phyloP scores from a whole-genome alignment of 1,139 yeast genomes.

The Zygosaccharomyces pseudobailii region DNA sequence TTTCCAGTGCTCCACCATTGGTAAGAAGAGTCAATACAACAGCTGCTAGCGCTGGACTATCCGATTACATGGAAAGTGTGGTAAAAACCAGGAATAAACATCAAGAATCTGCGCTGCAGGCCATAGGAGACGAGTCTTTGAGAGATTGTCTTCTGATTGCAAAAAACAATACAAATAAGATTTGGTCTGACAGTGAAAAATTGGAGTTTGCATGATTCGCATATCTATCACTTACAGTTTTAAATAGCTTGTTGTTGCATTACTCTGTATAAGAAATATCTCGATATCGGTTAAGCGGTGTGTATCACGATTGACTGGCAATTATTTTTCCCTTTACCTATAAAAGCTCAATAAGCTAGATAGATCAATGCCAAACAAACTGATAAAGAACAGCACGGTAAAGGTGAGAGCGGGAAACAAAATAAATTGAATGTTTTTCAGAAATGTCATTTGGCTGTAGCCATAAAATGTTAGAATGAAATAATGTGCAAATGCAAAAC shows the following conservation, averaged over 20 bases:
- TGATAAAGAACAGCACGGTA: conserved; percentile 52
- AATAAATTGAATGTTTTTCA: conserved; percentile 56
- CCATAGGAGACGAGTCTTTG: conserved; percentile 5
- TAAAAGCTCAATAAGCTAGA: conserved; percentile 25
- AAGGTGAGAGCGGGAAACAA: conserved; percentile 56
- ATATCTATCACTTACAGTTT: too few species aligned
- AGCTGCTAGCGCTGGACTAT: conserved; percentile 2
- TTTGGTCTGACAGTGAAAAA: conserved; percentile 12
- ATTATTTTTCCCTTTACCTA: conserved; percentile 5
- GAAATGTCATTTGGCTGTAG: conserved; percentile 75
- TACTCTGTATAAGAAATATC: too few species aligned
- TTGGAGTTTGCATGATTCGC: conserved; percentile 8
- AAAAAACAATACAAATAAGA: conserved; percentile 4
- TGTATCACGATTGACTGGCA: too few species aligned
- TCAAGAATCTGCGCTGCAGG: conserved; percentile 5
- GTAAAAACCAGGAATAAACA: neutral
- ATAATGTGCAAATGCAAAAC: conserved; percentile 69
- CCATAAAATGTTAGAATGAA: conserved; percentile 81
- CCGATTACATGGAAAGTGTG: conserved; percentile 7
- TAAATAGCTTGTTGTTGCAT: too few species aligned
- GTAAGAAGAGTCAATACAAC: conserved; percentile 4
- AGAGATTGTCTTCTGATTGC: conserved; percentile 7
- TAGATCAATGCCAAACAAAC: conserved; percentile 58
- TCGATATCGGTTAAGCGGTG: too few species aligned
- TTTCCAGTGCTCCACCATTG: conserved; percentile 3